Conservation (phyloP, 2,329 filamentous ascomycete species). For the Colletotrichum higginsianum region DNA sequence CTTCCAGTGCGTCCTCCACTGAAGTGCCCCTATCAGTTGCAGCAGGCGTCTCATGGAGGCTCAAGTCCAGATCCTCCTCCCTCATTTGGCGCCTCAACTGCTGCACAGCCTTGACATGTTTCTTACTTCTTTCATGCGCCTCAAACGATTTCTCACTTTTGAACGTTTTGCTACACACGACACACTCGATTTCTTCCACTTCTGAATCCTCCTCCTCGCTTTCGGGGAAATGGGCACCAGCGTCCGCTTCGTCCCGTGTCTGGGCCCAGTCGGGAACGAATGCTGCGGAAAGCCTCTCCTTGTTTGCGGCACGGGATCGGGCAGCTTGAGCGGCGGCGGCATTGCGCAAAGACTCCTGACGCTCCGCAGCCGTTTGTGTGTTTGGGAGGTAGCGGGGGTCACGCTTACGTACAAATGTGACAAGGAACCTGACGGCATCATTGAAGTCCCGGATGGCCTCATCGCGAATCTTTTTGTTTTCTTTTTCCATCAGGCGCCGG, state of each 20-base stretch:
- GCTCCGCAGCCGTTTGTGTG: slow-evolving; percentile 82
- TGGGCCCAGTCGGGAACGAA: slow-evolving; percentile 83
- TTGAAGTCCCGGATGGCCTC: slow-evolving; percentile 91
- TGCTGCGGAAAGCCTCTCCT: slow-evolving; percentile 77
- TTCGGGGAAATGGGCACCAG: slow-evolving; percentile 70
- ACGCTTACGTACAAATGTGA: slow-evolving; percentile 90
- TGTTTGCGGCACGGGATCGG: slow-evolving; percentile 84
- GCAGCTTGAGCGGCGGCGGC: slow-evolving; percentile 88
- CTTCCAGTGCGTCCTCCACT: slow-evolving; percentile 25
- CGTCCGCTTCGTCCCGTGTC: slow-evolving; percentile 64
- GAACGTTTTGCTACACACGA: slow-evolving; percentile 84
- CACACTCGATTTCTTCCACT: slow-evolving; percentile 78
- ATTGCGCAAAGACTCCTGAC: slow-evolving; percentile 83
- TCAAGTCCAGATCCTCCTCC: slow-evolving; percentile 77
- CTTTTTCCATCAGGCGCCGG: slow-evolving; percentile 92
- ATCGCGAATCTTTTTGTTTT: slow-evolving; percentile 88
- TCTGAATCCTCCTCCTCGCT: slow-evolving; percentile 68
- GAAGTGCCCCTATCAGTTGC: neutral
- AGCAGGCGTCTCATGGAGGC: slow-evolving; percentile 43
- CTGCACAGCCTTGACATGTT: slow-evolving; percentile 89
- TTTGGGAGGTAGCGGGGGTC: slow-evolving; percentile 89
- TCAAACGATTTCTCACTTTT: slow-evolving; percentile 94
- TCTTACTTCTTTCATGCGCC: slow-evolving; percentile 96
- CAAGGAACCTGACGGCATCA: slow-evolving; percentile 87
- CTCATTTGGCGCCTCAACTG: slow-evolving; percentile 86